Percentiles rank a stretch among this genome's conserved stretches.
phyloP scores from a whole-genome alignment of 2,329 filamentous ascomycete species.

The Fusarium sp. region DNA sequence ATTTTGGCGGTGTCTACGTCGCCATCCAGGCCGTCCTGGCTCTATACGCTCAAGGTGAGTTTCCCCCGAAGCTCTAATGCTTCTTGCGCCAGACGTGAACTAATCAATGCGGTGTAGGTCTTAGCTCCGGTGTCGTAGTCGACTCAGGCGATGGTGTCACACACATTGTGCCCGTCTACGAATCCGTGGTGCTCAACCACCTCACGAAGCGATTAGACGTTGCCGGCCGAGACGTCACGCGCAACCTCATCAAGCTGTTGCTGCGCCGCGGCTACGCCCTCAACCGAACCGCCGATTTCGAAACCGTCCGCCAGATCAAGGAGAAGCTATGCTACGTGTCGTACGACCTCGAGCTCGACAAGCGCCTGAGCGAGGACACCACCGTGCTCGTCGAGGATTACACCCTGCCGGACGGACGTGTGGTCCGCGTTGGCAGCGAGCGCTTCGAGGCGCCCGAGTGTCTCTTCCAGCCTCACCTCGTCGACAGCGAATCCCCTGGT shows the following conservation, averaged over 20 bases:
- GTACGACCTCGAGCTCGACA: slow-evolving; percentile 96
- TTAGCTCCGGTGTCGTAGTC: slow-evolving; percentile 94
- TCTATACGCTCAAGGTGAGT: slow-evolving; percentile 89
- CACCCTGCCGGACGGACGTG: slow-evolving; percentile 93
- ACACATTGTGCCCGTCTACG: slow-evolving; percentile 98
- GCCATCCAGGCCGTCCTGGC: slow-evolving; percentile 97
- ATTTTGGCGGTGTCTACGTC: slow-evolving; percentile 96
- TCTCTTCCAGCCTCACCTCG: slow-evolving; percentile 96
- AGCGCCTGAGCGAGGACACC: slow-evolving; percentile 94
- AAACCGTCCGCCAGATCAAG: slow-evolving; percentile 98
- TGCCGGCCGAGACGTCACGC: slow-evolving; percentile 95
- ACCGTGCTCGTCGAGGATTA: slow-evolving; percentile 98
- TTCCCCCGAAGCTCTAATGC: background rate
- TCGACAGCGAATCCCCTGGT: slow-evolving; percentile 96
- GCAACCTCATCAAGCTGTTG: slow-evolving; percentile 94
- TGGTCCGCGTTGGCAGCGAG: slow-evolving; percentile 95
- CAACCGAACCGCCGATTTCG: slow-evolving; percentile 98
- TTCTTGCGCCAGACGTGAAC: background rate
- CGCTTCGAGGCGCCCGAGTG: slow-evolving; percentile 98
- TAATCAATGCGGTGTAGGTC: slow-evolving; percentile 59
- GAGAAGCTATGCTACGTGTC: slow-evolving; percentile 99
- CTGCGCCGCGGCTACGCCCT: slow-evolving; percentile 93
- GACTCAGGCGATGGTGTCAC: slow-evolving; percentile 98
- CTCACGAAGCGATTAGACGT: slow-evolving; percentile 94
- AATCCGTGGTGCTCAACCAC: slow-evolving; percentile 97